Evolutionary conservation across 495 filamentous ascomycete genomes (phyloP), one percentile per base, ranked within the genome.

Genomic region (Talaromyces liani): DNA sequence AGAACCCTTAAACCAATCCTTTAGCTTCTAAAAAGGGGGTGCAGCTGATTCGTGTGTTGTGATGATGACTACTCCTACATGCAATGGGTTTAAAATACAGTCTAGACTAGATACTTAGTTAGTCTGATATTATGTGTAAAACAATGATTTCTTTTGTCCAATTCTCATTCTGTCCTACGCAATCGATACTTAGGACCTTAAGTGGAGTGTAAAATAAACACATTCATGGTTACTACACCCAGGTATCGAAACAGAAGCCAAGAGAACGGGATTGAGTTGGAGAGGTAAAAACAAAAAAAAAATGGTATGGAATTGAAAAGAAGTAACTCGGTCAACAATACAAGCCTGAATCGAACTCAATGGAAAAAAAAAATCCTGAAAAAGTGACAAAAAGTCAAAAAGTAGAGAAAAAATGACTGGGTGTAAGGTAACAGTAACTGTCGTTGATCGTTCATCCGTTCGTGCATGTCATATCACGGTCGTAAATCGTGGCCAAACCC

Each of bases 1-100:
- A 79, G 73, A 91, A 90, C 79, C 87, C 88, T 69, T 88, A 84
- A 82, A 49, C 18, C 5, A 25, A 24, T 56, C 22, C 6, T 4
- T 5, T 25, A 29, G 0, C 53, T 22, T 27, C 29, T 6, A 1
- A 41, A 49, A 2, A 49, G 14, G 7, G 16, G 7, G 20, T 16
- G 53, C n/a, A 49, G 6, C 45, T 49, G 16, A 20, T 18, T 20
- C 22, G 53, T 29, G 22, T 56, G 53, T 56, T 56, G 53, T 54
- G 51, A 54, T 54, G 51, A 54, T 16, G 2, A 54, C 12, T n/a
- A 16, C 34, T 39, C 3, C 53, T 56, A 24, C 53, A 56, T 56
- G 53, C 53, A 56, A 56, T 25, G 22, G n/a, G 22, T 29, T 56
- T 56, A 27, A 14, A 27, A 14, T 56, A 56, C 22, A 22, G 24